phyloP scores from a whole-genome alignment of 768 basidiomycete species.

The Leccinum aurantiacum region DNA sequence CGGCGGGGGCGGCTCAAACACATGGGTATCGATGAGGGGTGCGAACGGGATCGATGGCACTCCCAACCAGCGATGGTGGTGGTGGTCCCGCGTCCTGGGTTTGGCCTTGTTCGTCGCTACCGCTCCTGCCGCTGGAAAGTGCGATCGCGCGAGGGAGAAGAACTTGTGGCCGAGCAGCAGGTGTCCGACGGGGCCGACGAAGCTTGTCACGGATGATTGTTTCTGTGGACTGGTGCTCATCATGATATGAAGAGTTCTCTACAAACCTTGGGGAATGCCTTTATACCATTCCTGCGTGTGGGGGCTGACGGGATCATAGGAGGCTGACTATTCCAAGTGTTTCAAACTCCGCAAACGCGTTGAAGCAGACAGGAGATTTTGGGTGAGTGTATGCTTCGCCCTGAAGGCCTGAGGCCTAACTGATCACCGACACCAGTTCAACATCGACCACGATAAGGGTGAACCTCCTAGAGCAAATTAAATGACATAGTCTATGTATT shows the following conservation, averaged over 20 bases:
- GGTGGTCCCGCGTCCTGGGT: conserved; percentile 11
- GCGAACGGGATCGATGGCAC: conserved; percentile 27
- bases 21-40: conserved; percentile 28
- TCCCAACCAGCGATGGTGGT: not conserved
- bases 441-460: too few relatives aligned
- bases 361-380: too few relatives aligned
- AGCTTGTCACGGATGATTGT: conserved; percentile 3
- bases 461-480: too few relatives aligned
- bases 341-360: not conserved
- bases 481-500: too few relatives aligned
- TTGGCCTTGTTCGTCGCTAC: conserved; percentile 14
- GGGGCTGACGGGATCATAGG: conserved; percentile 17
- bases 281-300: conserved; percentile 8
- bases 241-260: not conserved
- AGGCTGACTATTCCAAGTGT: not conserved
- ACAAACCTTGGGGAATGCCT: not conserved
- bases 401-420: too few relatives aligned
- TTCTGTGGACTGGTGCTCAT: conserved; percentile 14
- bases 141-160: conserved; percentile 24
- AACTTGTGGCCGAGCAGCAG: conserved; percentile 22
- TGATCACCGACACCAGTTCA: too few relatives aligned
- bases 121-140: conserved; percentile 6
- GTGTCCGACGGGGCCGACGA: conserved; percentile 5
- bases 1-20: conserved; percentile 28
- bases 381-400: too few relatives aligned